Evolutionary conservation across 108 stramenopile genomes (phyloP).

Genomic region (Cyclotella baltica): DNA sequence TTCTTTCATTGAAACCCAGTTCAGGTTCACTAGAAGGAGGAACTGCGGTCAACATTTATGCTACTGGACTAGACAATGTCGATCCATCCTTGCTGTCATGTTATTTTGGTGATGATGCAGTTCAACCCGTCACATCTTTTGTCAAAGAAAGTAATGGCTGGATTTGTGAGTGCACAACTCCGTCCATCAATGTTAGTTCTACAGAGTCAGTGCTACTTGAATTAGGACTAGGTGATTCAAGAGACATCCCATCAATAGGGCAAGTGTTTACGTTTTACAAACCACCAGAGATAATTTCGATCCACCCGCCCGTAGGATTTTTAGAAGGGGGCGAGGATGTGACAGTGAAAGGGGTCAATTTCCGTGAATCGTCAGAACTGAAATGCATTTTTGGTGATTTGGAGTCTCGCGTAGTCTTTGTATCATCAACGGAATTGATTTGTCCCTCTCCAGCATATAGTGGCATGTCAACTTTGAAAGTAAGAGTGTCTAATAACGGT

Average conservation of each 20-base stretch:
- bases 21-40: constrained; percentile 44
- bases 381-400: constrained; percentile 42
- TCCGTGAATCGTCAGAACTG: constrained; percentile 25
- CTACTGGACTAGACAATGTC: constrained; percentile 11
- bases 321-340: constrained; percentile 49
- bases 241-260: constrained; percentile 32
- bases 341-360: constrained; percentile 18
- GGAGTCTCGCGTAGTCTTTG: constrained; percentile 21
- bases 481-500: constrained; percentile 54
- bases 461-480: constrained; percentile 1
- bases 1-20: constrained; percentile 26
- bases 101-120: constrained; percentile 26
- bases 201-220: constrained; percentile 25
- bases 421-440: constrained; percentile 26
- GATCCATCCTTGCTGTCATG: constrained; percentile 24
- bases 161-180: constrained; percentile 26
- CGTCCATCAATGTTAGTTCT: constrained; percentile 4
- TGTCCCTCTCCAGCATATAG: constrained; percentile 23
- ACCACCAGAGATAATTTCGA: constrained; percentile 4
- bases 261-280: constrained; percentile 41
- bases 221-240: constrained; percentile 25
- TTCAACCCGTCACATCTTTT: constrained; percentile 8
- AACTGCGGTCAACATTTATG: constrained; percentile 24
- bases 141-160: constrained; percentile 3
- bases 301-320: constrained; percentile 37